Conservation (phyloP, 768 basidiomycete genomes). For the Sutorius australiensis region DNA sequence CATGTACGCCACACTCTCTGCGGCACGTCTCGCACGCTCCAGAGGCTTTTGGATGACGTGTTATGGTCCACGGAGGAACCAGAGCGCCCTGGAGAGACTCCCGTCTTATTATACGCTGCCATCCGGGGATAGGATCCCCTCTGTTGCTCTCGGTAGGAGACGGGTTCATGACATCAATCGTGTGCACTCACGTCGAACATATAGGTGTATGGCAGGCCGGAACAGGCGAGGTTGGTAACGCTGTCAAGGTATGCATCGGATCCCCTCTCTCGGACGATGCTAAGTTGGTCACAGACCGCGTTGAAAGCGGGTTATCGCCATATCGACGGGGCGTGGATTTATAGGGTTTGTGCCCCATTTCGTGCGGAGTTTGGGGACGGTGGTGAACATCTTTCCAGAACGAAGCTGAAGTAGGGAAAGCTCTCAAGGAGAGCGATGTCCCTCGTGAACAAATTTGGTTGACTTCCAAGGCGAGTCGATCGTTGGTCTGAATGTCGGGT, state of each 20-base stretch:
- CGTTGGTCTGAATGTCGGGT: background rate
- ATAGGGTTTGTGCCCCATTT: slow-evolving; percentile 41
- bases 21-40: slow-evolving; percentile 16
- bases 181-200: background rate
- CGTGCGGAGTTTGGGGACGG: background rate
- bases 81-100: slow-evolving; percentile 23
- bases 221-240: slow-evolving; percentile 57
- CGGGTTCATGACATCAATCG: background rate
- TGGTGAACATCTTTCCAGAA: slow-evolving; percentile 40
- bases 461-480: slow-evolving; percentile 48
- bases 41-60: slow-evolving; percentile 20
- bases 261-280: background rate
- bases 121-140: slow-evolving; percentile 65
- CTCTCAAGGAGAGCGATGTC: slow-evolving; percentile 54
- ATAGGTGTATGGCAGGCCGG: slow-evolving; percentile 63
- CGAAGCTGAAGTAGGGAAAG: slow-evolving; percentile 65
- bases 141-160: slow-evolving; percentile 56
- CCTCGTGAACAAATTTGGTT: slow-evolving; percentile 64
- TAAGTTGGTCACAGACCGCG: slow-evolving; percentile 40
- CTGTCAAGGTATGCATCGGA: slow-evolving; percentile 51
- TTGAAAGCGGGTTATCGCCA: slow-evolving; percentile 63
- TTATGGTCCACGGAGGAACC: slow-evolving; percentile 18
- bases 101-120: slow-evolving; percentile 55
- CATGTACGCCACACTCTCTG: slow-evolving; percentile 22
- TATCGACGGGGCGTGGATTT: slow-evolving; percentile 73